Conservation (phyloP, 345 rosid genomes). For the Draba incana region DNA sequence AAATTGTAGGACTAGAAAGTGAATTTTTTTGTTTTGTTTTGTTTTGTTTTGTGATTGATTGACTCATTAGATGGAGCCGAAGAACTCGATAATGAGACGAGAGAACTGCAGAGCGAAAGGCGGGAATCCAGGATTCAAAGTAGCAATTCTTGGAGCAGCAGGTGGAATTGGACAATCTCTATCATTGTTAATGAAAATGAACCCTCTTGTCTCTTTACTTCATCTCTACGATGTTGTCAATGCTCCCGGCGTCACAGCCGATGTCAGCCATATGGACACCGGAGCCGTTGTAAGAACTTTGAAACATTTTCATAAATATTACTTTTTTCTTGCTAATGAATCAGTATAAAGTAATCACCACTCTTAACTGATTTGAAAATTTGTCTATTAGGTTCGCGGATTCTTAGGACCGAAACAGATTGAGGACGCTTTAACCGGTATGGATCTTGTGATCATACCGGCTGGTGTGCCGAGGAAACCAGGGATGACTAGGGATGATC, state of each 20-base stretch:
- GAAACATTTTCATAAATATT: not conserved
- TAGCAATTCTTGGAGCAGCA: slow-evolving; percentile 80
- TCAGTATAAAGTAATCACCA: not conserved
- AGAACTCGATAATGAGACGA: slow-evolving; percentile 45
- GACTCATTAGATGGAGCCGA: slow-evolving; percentile 50
- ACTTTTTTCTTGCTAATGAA: not conserved
- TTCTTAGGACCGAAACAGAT: slow-evolving; percentile 81
- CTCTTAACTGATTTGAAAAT: slow-evolving; percentile 18
- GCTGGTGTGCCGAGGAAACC: slow-evolving; percentile 93
- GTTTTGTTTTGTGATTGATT: slow-evolving; percentile 7
- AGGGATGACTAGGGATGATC: slow-evolving; percentile 90
- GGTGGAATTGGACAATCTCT: slow-evolving; percentile 83
- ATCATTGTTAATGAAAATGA: slow-evolving; percentile 70
- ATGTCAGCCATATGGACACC: slow-evolving; percentile 88
- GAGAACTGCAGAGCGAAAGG: slow-evolving; percentile 72
- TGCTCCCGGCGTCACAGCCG: slow-evolving; percentile 87
- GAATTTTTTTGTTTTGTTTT: not conserved
- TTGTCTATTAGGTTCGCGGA: slow-evolving; percentile 62
- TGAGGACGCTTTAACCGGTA: slow-evolving; percentile 74
- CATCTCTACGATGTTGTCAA: slow-evolving; percentile 86
- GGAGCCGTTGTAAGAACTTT: slow-evolving; percentile 68
- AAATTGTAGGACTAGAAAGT: not conserved
- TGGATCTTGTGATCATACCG: slow-evolving; percentile 87
- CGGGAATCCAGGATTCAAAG: slow-evolving; percentile 76
- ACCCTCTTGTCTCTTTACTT: slow-evolving; percentile 82